A percentile compares a stretch with the other conserved stretches of the same genome.
Conservation (phyloP, 768 basidiomycete species). For the Tephrocybe rancida region DNA sequence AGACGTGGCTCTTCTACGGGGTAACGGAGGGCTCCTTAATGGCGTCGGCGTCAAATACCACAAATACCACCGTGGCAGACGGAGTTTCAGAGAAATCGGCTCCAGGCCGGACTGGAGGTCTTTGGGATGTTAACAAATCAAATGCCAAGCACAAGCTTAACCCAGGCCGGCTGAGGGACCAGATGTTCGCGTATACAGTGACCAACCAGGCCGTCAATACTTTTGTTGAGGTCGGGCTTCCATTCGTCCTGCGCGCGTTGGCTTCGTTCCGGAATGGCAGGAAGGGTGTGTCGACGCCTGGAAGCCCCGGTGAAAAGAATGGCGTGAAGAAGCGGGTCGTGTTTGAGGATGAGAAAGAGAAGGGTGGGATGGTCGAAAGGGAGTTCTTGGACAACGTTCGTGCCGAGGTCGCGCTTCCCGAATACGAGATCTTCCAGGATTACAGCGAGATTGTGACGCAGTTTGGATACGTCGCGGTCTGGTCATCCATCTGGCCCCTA, state of each 20-base stretch:
- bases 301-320: conserved; percentile 16
- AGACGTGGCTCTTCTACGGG: conserved; percentile 42
- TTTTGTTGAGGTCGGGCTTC: conserved; percentile 79
- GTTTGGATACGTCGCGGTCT: conserved; percentile 91
- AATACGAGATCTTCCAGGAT: conserved; percentile 82
- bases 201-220: conserved; percentile 86
- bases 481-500: conserved; percentile 94
- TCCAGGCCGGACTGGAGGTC: conserved; percentile 15
- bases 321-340: conserved; percentile 66
- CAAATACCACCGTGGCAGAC: conserved; percentile 31
- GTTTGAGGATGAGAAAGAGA: conserved; percentile 68
- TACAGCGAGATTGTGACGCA: conserved; percentile 97
- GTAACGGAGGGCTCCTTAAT: conserved; percentile 12
- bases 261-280: conserved; percentile 46
- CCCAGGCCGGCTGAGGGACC: conserved; percentile 74
- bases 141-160: conserved; percentile 62
- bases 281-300: conserved; percentile 30
- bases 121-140: conserved; percentile 57
- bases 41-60: too few species aligned
- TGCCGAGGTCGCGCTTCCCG: conserved; percentile 75
- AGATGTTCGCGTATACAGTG: conserved; percentile 93
- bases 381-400: conserved; percentile 81
- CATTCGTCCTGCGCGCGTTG: conserved; percentile 70
- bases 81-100: conserved; percentile 15
- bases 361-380: conserved; percentile 65